Conservation (phyloP, 202 grass and related monocot species). For the Carex sylvatica region DNA sequence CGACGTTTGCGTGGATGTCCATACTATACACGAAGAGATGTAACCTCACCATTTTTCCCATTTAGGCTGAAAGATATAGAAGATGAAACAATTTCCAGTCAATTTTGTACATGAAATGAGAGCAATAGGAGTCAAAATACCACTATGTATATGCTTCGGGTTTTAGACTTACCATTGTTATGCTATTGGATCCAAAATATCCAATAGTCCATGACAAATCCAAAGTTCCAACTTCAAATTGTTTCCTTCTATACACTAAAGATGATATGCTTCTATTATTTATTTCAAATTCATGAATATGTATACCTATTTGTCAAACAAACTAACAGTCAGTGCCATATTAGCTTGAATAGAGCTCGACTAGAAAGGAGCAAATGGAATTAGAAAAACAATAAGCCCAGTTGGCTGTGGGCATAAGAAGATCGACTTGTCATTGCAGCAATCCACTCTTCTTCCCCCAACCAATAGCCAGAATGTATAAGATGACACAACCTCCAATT, state of each 20-base stretch:
- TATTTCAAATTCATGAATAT: neutral
- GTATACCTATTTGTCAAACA: neutral
- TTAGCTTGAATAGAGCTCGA: neutral
- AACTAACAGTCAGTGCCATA: neutral
- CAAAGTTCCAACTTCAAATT: neutral
- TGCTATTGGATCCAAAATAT: neutral
- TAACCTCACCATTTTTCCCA: too few species aligned
- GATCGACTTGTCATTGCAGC: constrained; percentile 30
- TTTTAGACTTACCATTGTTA: neutral
- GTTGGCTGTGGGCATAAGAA: neutral
- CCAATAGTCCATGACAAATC: neutral
- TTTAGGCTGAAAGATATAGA: too few species aligned
- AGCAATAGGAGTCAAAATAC: too few species aligned
- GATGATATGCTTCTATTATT: neutral
- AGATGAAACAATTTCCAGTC: too few species aligned
- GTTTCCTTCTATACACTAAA: neutral
- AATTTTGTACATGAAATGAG: too few species aligned
- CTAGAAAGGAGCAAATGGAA: neutral
- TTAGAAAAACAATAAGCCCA: neutral
- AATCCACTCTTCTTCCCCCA: constrained; percentile 75
- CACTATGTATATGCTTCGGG: neutral
- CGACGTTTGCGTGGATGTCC: too few species aligned
- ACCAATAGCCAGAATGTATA: constrained; percentile 69
- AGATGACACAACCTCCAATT: constrained; percentile 51
- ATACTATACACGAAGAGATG: too few species aligned